Evolutionary conservation across 345 rosid species (phyloP).

Genomic region (Barbarea vulgaris): DNA sequence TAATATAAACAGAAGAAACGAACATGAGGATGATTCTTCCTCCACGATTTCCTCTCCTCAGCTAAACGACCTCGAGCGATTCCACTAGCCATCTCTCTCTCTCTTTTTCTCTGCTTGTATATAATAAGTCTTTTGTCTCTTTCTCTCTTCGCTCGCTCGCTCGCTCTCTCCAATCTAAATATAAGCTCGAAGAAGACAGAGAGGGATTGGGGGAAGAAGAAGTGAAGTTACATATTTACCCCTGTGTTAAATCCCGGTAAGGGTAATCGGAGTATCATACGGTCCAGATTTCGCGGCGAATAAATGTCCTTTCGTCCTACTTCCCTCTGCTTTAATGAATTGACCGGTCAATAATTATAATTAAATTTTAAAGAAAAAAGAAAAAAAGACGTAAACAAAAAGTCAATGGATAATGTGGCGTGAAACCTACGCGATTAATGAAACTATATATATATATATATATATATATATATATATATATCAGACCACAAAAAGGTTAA

Average conservation of each 20-base stretch:
- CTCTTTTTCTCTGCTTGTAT: neutral
- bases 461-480: no score
- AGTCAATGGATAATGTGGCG: slow-evolving; percentile 43
- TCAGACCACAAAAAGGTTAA: slow-evolving; percentile 18
- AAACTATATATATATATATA: neutral
- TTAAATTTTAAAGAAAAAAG: neutral
- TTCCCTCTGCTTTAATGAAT: slow-evolving; percentile 20
- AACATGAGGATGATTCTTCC: slow-evolving; percentile 96
- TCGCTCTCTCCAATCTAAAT: slow-evolving; percentile 17
- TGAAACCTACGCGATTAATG: slow-evolving; percentile 44
- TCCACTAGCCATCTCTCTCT: slow-evolving; percentile 70
- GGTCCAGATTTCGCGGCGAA: slow-evolving; percentile 42
- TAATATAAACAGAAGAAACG: slow-evolving; percentile 30
- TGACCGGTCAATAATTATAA: slow-evolving; percentile 32
- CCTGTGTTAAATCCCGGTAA: neutral
- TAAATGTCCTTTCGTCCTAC: slow-evolving; percentile 40
- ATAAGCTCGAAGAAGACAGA: slow-evolving; percentile 29
- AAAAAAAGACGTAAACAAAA: slow-evolving; percentile 8
- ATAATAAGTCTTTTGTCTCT: neutral
- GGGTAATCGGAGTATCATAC: slow-evolving; percentile 34
- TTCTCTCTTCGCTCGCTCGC: neutral
- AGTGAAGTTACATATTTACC: slow-evolving; percentile 18
- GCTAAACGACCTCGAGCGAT: slow-evolving; percentile 95
- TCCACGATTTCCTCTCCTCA: slow-evolving; percentile 95
- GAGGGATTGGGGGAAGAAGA: neutral